Base-by-base conservation (phyloP, 2,329 filamentous ascomycete genomes). In the Microdochium nivale region DNA sequence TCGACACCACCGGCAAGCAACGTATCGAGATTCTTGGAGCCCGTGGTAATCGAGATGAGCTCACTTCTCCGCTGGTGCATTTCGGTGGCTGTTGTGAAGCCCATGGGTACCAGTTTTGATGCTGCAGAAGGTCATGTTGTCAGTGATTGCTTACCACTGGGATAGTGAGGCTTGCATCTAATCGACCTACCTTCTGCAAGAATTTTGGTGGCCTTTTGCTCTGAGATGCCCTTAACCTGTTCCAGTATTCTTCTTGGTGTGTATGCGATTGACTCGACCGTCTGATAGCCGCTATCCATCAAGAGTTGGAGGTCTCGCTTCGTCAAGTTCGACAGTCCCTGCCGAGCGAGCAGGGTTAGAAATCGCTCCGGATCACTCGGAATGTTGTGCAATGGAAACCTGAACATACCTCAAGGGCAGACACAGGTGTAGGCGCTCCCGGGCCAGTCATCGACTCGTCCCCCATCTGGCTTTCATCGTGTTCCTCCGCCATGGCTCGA, bases 1-100 rank as follows among this genome's bases (percentile, higher is more conserved):
- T 99, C 95, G 49, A 99, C 81, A 53, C 94, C 94, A 60, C 94
- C 94, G 27, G 92, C 94, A 16, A 99, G 80, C 23, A 99, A 77
- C 14, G 94, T 97, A 65, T 99, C 94, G 10, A 99, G 80, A 64
- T 96, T 91, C 72, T 99, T 99, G 9, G 94, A 97, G 53, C 95
- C 94, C 2, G 94, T 99, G 3, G 94, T 96, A 59, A 99, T 96
- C 14, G 91, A 96, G 59, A 99, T 99, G 53, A 99, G 81, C 70
- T 97, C 94, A 69, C 90, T 96, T 68, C 95, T 84, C 57, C 94
- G 86, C 61, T 92, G 89, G 66, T 99, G 95, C 91, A 99, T 99
- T 71, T 99, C 95, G 0, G 94, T 99, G 3, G 94, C 94, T 0
- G 94, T 99, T 1, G 95, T 99, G 67, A 99, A 99, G 43, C 94